Evolutionary conservation across 345 rosid species (phyloP), one percentile per base, ranked within the genome.

Genomic region (Pelargonium nanum): DNA sequence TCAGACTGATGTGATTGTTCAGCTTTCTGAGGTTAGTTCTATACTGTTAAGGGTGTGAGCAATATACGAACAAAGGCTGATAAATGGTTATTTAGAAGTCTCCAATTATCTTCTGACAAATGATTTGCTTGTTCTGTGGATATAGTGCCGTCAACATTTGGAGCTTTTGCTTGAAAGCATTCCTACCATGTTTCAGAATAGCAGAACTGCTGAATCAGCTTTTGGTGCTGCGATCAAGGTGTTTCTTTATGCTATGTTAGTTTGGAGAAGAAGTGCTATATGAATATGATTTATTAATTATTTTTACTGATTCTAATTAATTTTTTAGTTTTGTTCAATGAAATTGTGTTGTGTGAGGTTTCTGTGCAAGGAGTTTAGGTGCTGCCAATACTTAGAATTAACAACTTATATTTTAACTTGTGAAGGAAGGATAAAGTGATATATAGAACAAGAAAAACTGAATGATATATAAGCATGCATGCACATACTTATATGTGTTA

Each of bases 221-320:
- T 94, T 94, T 75, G 95, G 97, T 77, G 97, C 99, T 58, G 97
- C 97, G 63, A 79, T 86, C 65, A 84, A 87, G 97, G 99, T 89
- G 78, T 72, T 66, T 19, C 73, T 63, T 19, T 24, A 26, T 55
- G 13, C 24, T 53, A 1, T 19, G 19, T 44, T 59, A n/a, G 54
- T 19, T 28, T 40, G 48, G 15, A 40, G 48, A 17, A 40, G 9
- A 40, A 40, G 48, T 40, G 9, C 48, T 9, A 12, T 40, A 12
- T 40, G 13, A n/a, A 9, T 12, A 10, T 40, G 48, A 40, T 6
- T 40, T 40, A 17, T 40, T 9, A 40, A 9, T 40, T 40, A 6
- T 30, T 30, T 30, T 40, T 40, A 40, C 15, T 10, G 48, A 40
- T 15, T 17, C 13, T n/a, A n/a, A n/a, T 9, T 40, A 6, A 40